Base-by-base conservation (phyloP, 2,329 filamentous ascomycete genomes). In the Apiospora pterosperma region DNA sequence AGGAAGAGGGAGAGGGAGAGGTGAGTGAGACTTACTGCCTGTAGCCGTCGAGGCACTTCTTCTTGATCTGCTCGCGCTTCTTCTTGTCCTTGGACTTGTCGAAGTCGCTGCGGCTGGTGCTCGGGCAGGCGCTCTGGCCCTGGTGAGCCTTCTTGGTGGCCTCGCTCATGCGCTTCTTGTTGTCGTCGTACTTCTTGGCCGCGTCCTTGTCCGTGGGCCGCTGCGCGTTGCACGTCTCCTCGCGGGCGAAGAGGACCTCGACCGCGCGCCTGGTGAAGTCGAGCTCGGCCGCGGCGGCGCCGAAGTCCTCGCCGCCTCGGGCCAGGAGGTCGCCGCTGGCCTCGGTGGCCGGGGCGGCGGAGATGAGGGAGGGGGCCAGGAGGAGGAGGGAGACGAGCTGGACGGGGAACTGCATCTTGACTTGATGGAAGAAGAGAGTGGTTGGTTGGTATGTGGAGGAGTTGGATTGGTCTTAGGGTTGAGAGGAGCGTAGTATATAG, bases 331-430 rank as follows among this genome's bases (percentile, higher is more conserved):
- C 31, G 19, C 19, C 55, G 7, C 28, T 36, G 34, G 28, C 8
- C 5, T 52, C 44, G 2, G 44, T 7, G 19, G 55, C 31, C 5
- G 55, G 55, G 19, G 55, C 55, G 19, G 55, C 55, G 19, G 55
- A 36, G 31, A 59, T 23, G 6, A 59, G 31, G 31, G 55, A 31
- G 31, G 55, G 19, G 19, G 55, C 55, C 7, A 59, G 55, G 36
- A 59, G 36, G 52, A 59, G 52, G 55, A 59, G 21, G 55, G 55
- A 59, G 55, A 59, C 55, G 36, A 59, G 55, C 8, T 59, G 55
- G 31, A 31, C 21, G 12, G 31, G 12, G 55, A 59, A 59, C 55
- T 59, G 55, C 31, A 59, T 59, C 12, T 36, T 59, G 44, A 52
- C 12, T 36, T 59, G 44, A 52, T 8, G 23, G n/a, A 42, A n/a